Conservation (phyloP, 1,284 basidiomycete species). For the Phenoliferia sp. region DNA sequence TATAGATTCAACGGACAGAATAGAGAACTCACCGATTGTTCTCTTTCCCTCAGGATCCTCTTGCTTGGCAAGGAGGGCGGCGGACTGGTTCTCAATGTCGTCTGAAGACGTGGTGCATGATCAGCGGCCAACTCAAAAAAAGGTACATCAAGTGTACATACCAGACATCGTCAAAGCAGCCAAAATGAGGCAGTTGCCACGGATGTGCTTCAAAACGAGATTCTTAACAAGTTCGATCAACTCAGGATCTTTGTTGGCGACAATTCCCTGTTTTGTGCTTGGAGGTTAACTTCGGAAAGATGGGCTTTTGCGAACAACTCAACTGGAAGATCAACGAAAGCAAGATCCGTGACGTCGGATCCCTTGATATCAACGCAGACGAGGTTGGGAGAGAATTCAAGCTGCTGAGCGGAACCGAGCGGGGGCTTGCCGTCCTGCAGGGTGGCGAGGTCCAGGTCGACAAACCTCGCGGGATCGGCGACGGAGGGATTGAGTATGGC, state of each 20-base stretch:
- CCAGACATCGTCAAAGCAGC: constrained; percentile 53
- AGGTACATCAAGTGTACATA: constrained; percentile 27
- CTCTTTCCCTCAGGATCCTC: constrained; percentile 58
- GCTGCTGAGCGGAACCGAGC: constrained; percentile 12
- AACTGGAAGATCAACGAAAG: constrained; percentile 63
- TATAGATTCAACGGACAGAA: neutral
- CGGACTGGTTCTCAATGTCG: constrained; percentile 70
- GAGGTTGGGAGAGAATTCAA: constrained; percentile 56
- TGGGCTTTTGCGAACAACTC: neutral
- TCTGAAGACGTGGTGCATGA: too few relatives aligned
- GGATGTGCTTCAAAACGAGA: constrained; percentile 58
- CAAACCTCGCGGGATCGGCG: constrained; percentile 46
- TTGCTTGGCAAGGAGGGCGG: constrained; percentile 54
- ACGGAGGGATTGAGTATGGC: constrained; percentile 62
- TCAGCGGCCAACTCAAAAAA: too few relatives aligned
- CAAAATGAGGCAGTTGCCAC: constrained; percentile 62
- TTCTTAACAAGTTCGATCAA: constrained; percentile 59
- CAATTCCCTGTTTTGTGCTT: constrained; percentile 60
- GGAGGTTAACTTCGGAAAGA: neutral
- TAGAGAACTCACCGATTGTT: constrained; percentile 57
- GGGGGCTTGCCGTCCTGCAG: neutral
- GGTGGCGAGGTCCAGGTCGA: constrained; percentile 33
- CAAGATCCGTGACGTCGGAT: constrained; percentile 61
- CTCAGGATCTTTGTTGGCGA: constrained; percentile 52
- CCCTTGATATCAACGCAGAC: constrained; percentile 64